Conservation (phyloP, 805 yeast species). For the Nematodospora valgi region DNA sequence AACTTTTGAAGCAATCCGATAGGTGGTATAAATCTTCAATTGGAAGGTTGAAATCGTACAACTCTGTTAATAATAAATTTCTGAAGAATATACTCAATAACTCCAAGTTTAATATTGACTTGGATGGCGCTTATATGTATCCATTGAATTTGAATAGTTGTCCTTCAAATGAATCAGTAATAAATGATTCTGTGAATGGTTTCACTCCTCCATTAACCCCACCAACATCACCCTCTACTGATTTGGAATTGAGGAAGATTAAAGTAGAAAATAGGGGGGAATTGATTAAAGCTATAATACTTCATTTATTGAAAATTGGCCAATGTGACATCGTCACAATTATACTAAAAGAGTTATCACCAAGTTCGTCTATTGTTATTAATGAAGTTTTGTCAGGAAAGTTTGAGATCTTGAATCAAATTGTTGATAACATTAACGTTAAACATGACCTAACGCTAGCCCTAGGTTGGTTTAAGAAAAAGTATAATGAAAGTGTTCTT, state of each 20-base stretch:
- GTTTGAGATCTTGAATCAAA: slow-evolving; percentile 27
- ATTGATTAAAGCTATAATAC: slow-evolving; percentile 33
- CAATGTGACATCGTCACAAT: slow-evolving; percentile 34
- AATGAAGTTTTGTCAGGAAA: slow-evolving; percentile 21
- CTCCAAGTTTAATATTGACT: slow-evolving; percentile 24
- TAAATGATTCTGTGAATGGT: too few relatives aligned
- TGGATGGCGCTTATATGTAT: slow-evolving; percentile 41
- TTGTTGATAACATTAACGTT: slow-evolving; percentile 30
- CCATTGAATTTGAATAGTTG: slow-evolving; percentile 29
- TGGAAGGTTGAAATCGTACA: slow-evolving; percentile 29
- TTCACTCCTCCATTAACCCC: too few relatives aligned
- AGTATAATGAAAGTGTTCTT: slow-evolving; percentile 14
- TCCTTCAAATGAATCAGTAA: slow-evolving; percentile 16
- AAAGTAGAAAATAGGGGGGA: slow-evolving; percentile 25
- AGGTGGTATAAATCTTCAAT: slow-evolving; percentile 38
- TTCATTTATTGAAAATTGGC: slow-evolving; percentile 39
- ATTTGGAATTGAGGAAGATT: slow-evolving; percentile 9
- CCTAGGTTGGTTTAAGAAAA: slow-evolving; percentile 30
- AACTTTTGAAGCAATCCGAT: slow-evolving; percentile 16
- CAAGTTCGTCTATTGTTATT: slow-evolving; percentile 15
- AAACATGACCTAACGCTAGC: slow-evolving; percentile 31
- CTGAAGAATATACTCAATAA: slow-evolving; percentile 29
- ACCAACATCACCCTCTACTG: slow-evolving; percentile 1
- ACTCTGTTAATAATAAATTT: slow-evolving; percentile 31
- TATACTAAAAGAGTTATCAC: slow-evolving; percentile 19